These are phyloP conservation scores for Coprinopsis marcescibilis DNA, from an alignment of 768 basidiomycete genomes.

Conservation along the genomic window DNA sequence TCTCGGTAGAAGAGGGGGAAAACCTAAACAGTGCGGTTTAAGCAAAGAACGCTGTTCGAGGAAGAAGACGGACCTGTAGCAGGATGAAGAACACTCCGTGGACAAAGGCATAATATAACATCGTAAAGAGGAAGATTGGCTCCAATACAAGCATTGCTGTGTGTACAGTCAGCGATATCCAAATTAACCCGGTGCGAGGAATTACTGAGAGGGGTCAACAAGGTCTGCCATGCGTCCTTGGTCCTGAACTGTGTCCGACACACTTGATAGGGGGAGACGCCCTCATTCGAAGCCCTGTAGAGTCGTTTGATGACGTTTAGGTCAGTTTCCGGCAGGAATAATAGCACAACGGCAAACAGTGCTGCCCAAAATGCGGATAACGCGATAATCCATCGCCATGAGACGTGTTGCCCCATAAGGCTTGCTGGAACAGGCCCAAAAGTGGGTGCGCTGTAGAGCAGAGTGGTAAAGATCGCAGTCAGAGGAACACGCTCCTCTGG, in stretches of 20 bases:
- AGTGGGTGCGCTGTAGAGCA: neutral
- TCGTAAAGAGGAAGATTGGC: neutral
- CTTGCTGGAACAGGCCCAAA: neutral
- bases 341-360: neutral
- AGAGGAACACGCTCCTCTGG: slow-evolving; percentile 14
- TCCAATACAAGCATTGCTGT: neutral
- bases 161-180: neutral
- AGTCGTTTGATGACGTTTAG: neutral
- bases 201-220: neutral
- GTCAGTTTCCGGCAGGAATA: neutral
- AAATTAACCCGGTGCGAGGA: neutral
- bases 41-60: neutral
- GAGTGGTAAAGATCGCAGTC: slow-evolving; percentile 4
- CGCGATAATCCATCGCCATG: neutral
- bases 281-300: neutral
- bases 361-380: neutral
- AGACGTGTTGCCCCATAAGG: neutral
- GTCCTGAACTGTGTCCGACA: neutral
- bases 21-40: neutral
- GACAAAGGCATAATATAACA: neutral
- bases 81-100: neutral
- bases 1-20: neutral
- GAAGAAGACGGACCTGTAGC: neutral
- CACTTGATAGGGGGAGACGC: neutral
- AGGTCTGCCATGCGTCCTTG: neutral